Evolutionary conservation across 352 stramenopile genomes (phyloP), one percentile per base, ranked within the genome.

Genomic region (Phytophthora aleatoria): DNA sequence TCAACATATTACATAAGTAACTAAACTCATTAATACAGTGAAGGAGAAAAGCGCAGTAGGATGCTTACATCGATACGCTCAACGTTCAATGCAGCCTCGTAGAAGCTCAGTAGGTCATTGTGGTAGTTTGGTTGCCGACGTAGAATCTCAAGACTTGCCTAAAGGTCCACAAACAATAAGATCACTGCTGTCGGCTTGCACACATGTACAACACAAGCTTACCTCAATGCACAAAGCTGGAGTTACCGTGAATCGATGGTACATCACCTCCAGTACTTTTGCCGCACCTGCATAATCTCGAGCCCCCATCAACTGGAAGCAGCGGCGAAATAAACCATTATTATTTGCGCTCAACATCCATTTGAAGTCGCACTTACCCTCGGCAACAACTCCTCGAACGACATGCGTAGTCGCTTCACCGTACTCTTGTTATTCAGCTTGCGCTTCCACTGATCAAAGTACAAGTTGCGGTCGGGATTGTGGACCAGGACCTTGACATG

Each of bases 81-180:
- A 31, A 75, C 64, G 33, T 74, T 48, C 13, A 93, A 50, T 11
- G 74, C 70, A 30, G 68, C 66, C 10, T 87, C 63, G 26, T 91
- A 91, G 45, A 91, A 91, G 16, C 61, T 61, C 24, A 87, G 55
- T 5, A 93, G 61, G 15, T 85, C 72, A 42, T 80, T 75, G n/a
- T 65, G 76, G 36, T 78, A 69, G 12, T 87, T 71, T 8, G 70
- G 75, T 31, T 87, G 73, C 24, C 78, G 70, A 4, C 84, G 84
- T 35, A 95, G 44, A 50, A 95, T 90, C 61, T 93, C 85, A 15
- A 95, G 58, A 53, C 87, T 95, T 7, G 81, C 67, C 85, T 95
- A 58, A 31, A 27, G 45, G n/a, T 27, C 28, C 31, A 45, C 27
- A 54, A 50, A 13, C n/a, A 13, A 7, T 67, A 35, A 50, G 13